Evolutionary conservation across 2,329 filamentous ascomycete species (phyloP).

Genomic region (Penicillium sp.): DNA sequence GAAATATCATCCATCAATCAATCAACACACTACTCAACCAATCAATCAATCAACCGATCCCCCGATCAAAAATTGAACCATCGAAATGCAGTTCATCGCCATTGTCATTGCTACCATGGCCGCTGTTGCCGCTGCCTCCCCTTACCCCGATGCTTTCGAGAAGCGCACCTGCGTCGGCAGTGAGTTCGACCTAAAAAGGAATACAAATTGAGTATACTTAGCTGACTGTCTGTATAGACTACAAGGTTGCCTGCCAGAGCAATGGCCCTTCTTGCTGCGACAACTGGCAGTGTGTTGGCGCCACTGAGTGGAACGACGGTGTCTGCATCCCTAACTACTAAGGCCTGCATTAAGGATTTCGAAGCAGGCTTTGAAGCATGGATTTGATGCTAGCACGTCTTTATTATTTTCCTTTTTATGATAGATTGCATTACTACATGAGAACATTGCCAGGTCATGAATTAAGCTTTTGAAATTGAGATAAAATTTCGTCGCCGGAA

Average conservation of each 20-base stretch:
- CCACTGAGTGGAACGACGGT: neutral
- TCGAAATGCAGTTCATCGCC: neutral
- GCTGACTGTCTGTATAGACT: neutral
- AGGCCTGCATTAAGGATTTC: neutral
- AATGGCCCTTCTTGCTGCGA: neutral
- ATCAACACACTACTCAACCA: neutral
- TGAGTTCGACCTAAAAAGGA: neutral
- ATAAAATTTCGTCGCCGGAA: no score
- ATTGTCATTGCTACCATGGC: neutral
- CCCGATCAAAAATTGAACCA: neutral
- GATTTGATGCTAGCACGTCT: neutral
- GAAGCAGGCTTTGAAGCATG: neutral
- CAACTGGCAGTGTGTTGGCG: neutral
- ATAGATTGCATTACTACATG: no score
- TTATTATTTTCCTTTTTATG: no score
- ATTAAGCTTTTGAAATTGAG: no score
- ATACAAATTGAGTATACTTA: neutral
- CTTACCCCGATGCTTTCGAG: neutral
- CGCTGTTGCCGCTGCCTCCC: neutral
- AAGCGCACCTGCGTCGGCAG: neutral
- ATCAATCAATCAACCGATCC: neutral
- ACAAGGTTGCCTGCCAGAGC: neutral
- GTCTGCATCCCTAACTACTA: neutral
- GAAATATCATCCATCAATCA: neutral
- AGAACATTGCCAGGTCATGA: no score